Percentiles rank a stretch among this genome's conserved stretches.
phyloP scores from a whole-genome alignment of 2,329 filamentous ascomycete species.

The Colletotrichum gloeosporioides region DNA sequence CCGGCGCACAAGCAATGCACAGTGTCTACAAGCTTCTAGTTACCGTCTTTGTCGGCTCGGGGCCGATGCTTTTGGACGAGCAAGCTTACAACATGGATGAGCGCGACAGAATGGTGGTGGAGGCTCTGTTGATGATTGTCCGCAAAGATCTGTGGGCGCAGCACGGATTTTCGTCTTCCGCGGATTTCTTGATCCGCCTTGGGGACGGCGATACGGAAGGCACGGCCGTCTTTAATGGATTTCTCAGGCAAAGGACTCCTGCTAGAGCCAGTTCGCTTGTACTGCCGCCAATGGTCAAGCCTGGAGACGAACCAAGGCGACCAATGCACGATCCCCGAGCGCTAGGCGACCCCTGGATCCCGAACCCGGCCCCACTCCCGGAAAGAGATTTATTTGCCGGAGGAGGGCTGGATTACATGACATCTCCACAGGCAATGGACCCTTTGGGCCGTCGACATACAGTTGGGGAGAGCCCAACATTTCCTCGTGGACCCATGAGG shows the following conservation, averaged over 20 bases:
- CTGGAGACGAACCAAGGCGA: slow-evolving; percentile 39
- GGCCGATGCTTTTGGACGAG: slow-evolving; percentile 50
- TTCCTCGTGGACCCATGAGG: slow-evolving; percentile 41
- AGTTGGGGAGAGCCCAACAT: slow-evolving; percentile 50
- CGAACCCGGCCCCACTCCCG: slow-evolving; percentile 23
- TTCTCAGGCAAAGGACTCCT: slow-evolving; percentile 12
- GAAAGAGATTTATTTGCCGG: slow-evolving; percentile 33
- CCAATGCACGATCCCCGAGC: slow-evolving; percentile 44
- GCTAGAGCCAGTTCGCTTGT: slow-evolving; percentile 31
- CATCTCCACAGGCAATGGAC: slow-evolving; percentile 37
- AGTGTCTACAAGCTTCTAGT: slow-evolving; percentile 58
- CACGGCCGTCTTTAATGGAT: slow-evolving; percentile 4
- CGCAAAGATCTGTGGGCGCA: slow-evolving; percentile 52
- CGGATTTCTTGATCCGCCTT: slow-evolving; percentile 55
- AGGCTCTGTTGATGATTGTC: slow-evolving; percentile 49
- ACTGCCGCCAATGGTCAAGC: slow-evolving; percentile 36
- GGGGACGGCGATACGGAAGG: slow-evolving; percentile 50
- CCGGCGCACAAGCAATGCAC: slow-evolving; percentile 41
- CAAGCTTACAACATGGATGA: slow-evolving; percentile 44
- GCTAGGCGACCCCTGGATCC: slow-evolving; percentile 41
- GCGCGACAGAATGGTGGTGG: slow-evolving; percentile 50
- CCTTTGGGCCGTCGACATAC: slow-evolving; percentile 46
- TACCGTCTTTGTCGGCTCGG: slow-evolving; percentile 49
- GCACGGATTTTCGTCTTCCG: slow-evolving; percentile 50
- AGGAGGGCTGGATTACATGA: slow-evolving; percentile 30